Percentiles rank a stretch among this genome's conserved stretches.
phyloP scores from a whole-genome alignment of 768 basidiomycete genomes.

The Cantharellus anzutake region DNA sequence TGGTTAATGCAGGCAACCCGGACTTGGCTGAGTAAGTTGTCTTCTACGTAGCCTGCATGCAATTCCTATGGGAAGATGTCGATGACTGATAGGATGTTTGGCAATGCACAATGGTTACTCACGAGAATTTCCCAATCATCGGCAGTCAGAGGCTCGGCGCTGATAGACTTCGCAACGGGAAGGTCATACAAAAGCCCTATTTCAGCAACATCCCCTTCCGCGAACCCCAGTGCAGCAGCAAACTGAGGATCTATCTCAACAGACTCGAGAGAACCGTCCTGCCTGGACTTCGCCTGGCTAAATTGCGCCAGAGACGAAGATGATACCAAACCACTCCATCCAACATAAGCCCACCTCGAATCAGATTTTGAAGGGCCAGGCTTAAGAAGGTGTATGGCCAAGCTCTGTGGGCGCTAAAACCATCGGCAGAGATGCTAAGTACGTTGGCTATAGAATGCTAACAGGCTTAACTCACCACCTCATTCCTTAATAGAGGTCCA shows the following conservation, averaged over 20 bases:
- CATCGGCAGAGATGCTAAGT: constrained; percentile 1
- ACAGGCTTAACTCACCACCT: constrained; percentile 39
- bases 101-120: constrained; percentile 11
- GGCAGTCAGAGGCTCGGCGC: constrained; percentile 68
- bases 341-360: constrained; percentile 35
- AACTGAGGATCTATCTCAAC: constrained; percentile 94
- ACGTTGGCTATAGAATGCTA: constrained; percentile 4
- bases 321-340: constrained; percentile 93
- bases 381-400: constrained; percentile 50
- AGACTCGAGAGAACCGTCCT: constrained; percentile 39
- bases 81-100: neutral
- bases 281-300: constrained; percentile 20
- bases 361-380: constrained; percentile 18
- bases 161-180: constrained; percentile 50
- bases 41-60: constrained; percentile 85
- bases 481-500: constrained; percentile 74
- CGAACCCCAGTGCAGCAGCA: constrained; percentile 55
- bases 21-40: constrained; percentile 80
- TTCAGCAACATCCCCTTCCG: constrained; percentile 63
- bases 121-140: constrained; percentile 99
- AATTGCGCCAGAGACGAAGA: constrained; percentile 53
- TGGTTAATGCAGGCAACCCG: constrained; percentile 71
- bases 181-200: constrained; percentile 80
- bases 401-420: constrained; percentile 55
- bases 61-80: constrained; percentile 43